These are phyloP conservation scores for Mesembryanthemum crystallinum DNA, from an alignment of 148 eudicot genomes.

Conservation along the genomic window DNA sequence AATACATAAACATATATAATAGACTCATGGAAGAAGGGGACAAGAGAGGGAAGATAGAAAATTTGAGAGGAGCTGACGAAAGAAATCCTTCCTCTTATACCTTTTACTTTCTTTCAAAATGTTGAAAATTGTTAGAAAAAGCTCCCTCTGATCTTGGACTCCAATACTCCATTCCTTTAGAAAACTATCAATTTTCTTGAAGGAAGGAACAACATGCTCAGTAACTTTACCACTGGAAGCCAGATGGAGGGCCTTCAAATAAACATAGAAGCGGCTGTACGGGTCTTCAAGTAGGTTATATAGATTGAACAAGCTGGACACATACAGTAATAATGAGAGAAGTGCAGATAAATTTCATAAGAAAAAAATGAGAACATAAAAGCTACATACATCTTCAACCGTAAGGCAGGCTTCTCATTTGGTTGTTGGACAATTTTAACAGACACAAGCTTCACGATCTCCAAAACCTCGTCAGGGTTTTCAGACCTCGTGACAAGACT, in stretches of 20 bases:
- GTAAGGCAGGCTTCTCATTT: slow-evolving; percentile 75
- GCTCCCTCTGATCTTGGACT: slow-evolving; percentile 74
- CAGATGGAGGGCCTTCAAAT: slow-evolving; percentile 83
- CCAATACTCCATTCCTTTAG: slow-evolving; percentile 87
- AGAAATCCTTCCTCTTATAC: slow-evolving; percentile 25
- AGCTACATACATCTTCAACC: slow-evolving; percentile 64
- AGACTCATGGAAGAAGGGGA: not conserved
- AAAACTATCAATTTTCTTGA: slow-evolving; percentile 74
- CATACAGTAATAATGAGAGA: not conserved
- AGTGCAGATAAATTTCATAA: slow-evolving; percentile 5
- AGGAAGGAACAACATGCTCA: slow-evolving; percentile 72
- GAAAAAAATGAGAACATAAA: not conserved
- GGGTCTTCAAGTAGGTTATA: slow-evolving; percentile 81
- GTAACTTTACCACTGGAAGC: slow-evolving; percentile 68
- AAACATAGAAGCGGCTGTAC: slow-evolving; percentile 69
- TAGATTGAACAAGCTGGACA: slow-evolving; percentile 79
- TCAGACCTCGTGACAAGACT: slow-evolving; percentile 70
- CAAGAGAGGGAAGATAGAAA: not conserved
- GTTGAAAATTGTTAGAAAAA: slow-evolving; percentile 60
- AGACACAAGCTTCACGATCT: slow-evolving; percentile 75
- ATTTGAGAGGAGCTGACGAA: not conserved
- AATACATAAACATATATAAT: not conserved
- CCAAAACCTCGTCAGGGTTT: slow-evolving; percentile 65
- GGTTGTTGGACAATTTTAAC: slow-evolving; percentile 69
- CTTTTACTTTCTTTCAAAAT: slow-evolving; percentile 80